Evolutionary conservation across 352 stramenopile genomes (phyloP).

Genomic region (Thraustotheca clavata): DNA sequence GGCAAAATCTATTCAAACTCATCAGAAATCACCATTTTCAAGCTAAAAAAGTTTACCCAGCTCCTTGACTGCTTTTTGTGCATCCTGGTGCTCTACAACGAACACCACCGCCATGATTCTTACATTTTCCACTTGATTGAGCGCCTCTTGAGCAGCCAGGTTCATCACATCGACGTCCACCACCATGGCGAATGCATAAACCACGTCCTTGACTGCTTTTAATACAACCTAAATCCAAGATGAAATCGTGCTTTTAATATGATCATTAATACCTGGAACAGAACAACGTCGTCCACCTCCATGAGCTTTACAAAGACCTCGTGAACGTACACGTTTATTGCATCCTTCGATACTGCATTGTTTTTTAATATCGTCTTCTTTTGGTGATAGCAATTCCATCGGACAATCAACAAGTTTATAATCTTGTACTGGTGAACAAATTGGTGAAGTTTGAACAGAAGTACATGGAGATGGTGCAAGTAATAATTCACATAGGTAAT

Average conservation of each 20-base stretch:
- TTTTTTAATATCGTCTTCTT: conserved; percentile 10
- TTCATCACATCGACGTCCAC: conserved; percentile 9
- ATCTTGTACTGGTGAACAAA: neutral
- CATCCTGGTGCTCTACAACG: conserved; percentile 5
- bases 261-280: neutral
- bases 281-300: conserved; percentile 70
- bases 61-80: conserved; percentile 18
- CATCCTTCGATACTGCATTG: conserved; percentile 65
- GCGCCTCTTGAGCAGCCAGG: conserved; percentile 13
- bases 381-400: neutral
- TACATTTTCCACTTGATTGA: conserved; percentile 15
- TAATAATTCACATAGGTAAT: neutral
- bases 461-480: no score
- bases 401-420: neutral
- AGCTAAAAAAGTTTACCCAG: conserved; percentile 1
- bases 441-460: no score
- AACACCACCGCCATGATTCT: conserved; percentile 20
- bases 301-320: conserved; percentile 77
- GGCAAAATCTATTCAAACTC: conserved; percentile 56
- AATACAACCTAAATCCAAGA: conserved; percentile 1
- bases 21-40: neutral
- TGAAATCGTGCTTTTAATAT: neutral
- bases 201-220: conserved; percentile 21
- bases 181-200: conserved; percentile 19
- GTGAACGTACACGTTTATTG: conserved; percentile 67